Base-by-base conservation (phyloP, 2,329 filamentous ascomycete genomes). In the Fusarium euwallaceae region DNA sequence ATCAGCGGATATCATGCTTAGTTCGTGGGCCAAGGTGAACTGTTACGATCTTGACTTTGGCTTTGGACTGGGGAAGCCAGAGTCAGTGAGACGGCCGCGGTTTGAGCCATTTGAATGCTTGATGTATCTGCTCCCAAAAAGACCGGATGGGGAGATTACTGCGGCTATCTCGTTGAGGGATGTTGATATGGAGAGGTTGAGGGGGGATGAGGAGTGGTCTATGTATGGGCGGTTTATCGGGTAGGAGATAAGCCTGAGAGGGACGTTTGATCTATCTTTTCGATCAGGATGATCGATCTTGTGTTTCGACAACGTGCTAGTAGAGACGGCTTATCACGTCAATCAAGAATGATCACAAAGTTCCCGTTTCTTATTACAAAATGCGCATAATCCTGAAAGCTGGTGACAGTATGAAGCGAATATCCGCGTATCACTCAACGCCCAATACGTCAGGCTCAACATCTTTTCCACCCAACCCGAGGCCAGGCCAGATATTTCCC, bases 11-110 rank as follows among this genome's bases (percentile, higher is more conserved):
- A 78, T 90, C 4, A 86, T 87, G 82, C 69, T 91, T 7, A 90
- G 87, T 67, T 90, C 88, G 1, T 91, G 88, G 89, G 83, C 84
- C 1, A 87, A 87, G 61, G 76, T 87, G 4, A 78, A 84, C 5
- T 82, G 80, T 17, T 87, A 86, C 70, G 78, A 83, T 0, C 78
- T 86, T 7, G 86, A 89, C 53, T 90, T 91, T 65, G 81, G 82
- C 0, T 71, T 85, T 2, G 84, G 83, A 0, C 71, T 90, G 4
- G 88, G 88, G 0, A 81, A 72, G 20, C 86, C 88, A 0, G 83
- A 84, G 64, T 82, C 81, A 0, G 88, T 90, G 24, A 79, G 88
- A 0, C 80, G 88, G 58, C 88, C 88, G 4, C 67, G 75, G 1
- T 88, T 90, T 66, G 75, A 77, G 0, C 82, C 85, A 0, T 72